Conservation (phyloP, 805 yeast genomes). For the Brettanomyces nanus region DNA sequence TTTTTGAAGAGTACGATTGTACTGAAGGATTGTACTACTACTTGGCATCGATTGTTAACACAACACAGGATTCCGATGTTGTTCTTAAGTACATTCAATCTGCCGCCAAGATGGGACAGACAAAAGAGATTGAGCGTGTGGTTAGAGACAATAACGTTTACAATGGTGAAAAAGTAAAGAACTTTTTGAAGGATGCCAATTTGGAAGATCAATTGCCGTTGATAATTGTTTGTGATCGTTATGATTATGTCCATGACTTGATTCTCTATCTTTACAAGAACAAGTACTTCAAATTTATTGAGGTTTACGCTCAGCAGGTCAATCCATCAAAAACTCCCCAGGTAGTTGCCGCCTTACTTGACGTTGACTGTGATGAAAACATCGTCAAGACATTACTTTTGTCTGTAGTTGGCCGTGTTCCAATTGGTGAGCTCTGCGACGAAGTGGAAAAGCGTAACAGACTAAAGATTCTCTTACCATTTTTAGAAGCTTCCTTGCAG, state of each 20-base stretch:
- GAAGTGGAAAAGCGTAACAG: conserved; percentile 97
- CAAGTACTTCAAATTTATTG: conserved; percentile 92
- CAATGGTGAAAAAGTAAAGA: conserved; percentile 95
- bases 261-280: conserved; percentile 90
- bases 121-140: conserved; percentile 90
- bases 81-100: conserved; percentile 94
- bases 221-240: conserved; percentile 93
- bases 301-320: conserved; percentile 95
- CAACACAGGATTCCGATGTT: conserved; percentile 89
- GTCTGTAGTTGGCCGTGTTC: conserved; percentile 91
- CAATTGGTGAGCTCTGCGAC: conserved; percentile 76
- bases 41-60: conserved; percentile 85
- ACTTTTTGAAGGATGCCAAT: conserved; percentile 89
- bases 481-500: conserved; percentile 79
- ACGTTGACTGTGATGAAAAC: conserved; percentile 93
- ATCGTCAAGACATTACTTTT: conserved; percentile 73
- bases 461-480: conserved; percentile 84
- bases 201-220: conserved; percentile 93
- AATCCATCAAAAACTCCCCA: conserved; percentile 94
- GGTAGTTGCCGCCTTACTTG: conserved; percentile 91
- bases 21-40: conserved; percentile 92
- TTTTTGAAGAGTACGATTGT: conserved; percentile 90
- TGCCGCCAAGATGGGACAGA: conserved; percentile 85
- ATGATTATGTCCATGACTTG: conserved; percentile 85
- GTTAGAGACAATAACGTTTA: conserved; percentile 91